Base-by-base conservation (phyloP, 345 rosid genomes). In the Melaleuca alternifolia region DNA sequence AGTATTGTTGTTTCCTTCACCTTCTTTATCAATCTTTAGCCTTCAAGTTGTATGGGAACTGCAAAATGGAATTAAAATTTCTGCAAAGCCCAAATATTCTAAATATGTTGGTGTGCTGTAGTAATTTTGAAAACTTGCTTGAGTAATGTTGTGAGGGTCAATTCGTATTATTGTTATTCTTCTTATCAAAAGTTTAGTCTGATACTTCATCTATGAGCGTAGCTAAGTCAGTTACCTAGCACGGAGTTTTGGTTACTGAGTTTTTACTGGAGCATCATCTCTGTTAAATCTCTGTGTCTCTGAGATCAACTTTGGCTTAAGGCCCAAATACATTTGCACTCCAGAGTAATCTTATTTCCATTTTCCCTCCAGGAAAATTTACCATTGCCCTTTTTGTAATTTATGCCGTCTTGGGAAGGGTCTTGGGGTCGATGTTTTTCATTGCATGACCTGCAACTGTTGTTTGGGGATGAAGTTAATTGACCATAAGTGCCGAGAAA, bases 371-470 rank as follows among this genome's bases (percentile, higher is more conserved):
- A 97, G 98, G 91, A 88, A 88, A 81, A 93, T 97, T n/a, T 94
- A 96, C 89, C 99, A 96, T 84, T 97, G 97, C 87, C 98, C 98
- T 51, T 95, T 91, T 89, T 97, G 99, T 92, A 97, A 97, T 88
- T 91, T 97, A 89, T 97, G 99, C 87, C 98, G 97, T 86, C 93
- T 96, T 37, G 99, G 98, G 30, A 91, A 86, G 88, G 98, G 99
- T 76, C 96, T 97, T 21, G 98, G 98, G 20, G 88, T 94, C 51
- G 98, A 97, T 90, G 93, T 83, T 89, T 97, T 96, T 87, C 98
- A 96, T 89, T 97, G 98, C 90, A 97, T 97, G 99, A 97, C 94
- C 33, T 97, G 98, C 90, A 96, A 96, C 90, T 95, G 96, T 88
- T 97, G 98, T 91, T 89, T 94, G 59, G 96, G 95, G 61, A 92